phyloP scores from a whole-genome alignment of 331 rosid genomes.

The Prunus yedoensis region DNA sequence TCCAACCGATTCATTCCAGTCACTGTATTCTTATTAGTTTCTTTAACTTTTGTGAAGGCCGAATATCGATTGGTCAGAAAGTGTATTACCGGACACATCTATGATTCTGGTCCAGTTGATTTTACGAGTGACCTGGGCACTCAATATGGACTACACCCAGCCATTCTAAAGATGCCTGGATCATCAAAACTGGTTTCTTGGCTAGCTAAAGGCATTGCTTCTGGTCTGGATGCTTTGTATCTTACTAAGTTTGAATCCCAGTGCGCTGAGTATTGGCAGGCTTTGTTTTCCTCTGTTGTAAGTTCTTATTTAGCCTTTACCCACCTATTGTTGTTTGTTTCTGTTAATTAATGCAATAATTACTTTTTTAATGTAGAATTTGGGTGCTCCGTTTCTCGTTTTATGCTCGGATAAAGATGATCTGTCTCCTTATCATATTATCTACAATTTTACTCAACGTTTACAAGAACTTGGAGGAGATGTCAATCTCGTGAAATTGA shows the following conservation, averaged over 20 bases:
- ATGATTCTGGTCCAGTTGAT: conserved; percentile 92
- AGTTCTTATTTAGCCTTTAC: conserved; percentile 34
- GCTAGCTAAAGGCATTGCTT: conserved; percentile 81
- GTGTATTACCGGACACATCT: conserved; percentile 77
- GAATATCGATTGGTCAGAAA: conserved; percentile 67
- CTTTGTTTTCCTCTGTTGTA: conserved; percentile 79
- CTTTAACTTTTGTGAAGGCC: conserved; percentile 42
- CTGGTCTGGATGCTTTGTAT: conserved; percentile 87
- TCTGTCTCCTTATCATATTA: conserved; percentile 53
- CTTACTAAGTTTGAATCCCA: conserved; percentile 83
- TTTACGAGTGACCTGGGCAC: conserved; percentile 89
- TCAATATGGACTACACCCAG: conserved; percentile 69
- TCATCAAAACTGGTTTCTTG: conserved; percentile 75
- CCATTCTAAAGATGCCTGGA: conserved; percentile 73
- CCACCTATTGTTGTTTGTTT: conserved; percentile 14
- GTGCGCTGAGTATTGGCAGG: conserved; percentile 83
- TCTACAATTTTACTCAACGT: conserved; percentile 58
- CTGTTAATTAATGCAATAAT: conserved; percentile 8
- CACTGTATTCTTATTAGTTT: not conserved
- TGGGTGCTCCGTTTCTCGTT: conserved; percentile 89
- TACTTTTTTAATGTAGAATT: conserved; percentile 41
- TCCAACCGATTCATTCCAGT: not conserved
- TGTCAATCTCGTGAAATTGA: conserved; percentile 69
- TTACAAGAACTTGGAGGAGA: conserved; percentile 70
- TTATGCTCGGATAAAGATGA: conserved; percentile 79